phyloP scores from a whole-genome alignment of 495 filamentous ascomycete species.

The Penicillium dipodomyicola region DNA sequence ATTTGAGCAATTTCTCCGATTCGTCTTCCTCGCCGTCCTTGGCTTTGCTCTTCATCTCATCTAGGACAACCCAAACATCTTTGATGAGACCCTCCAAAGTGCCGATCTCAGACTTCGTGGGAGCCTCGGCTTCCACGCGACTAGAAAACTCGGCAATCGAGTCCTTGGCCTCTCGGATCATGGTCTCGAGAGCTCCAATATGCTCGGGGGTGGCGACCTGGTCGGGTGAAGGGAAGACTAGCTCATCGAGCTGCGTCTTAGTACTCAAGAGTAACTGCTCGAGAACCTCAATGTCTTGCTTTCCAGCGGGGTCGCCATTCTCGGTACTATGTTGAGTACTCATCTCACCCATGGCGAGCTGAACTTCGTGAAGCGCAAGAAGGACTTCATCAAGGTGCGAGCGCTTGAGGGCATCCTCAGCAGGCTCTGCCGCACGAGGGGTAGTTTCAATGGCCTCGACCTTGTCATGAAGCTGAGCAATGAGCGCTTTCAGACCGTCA shows the following conservation, averaged over 20 bases:
- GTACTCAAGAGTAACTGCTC: slow-evolving; percentile 83
- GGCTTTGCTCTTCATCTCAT: slow-evolving; percentile 67
- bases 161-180: slow-evolving; percentile 70
- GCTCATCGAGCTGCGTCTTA: slow-evolving; percentile 76
- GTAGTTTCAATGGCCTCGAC: slow-evolving; percentile 74
- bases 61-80: slow-evolving; percentile 68
- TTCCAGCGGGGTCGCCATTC: slow-evolving; percentile 48
- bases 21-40: slow-evolving; percentile 53
- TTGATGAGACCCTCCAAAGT: slow-evolving; percentile 73
- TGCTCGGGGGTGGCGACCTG: slow-evolving; percentile 71
- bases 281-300: slow-evolving; percentile 82
- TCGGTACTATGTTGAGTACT: slow-evolving; percentile 28
- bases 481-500: slow-evolving; percentile 76
- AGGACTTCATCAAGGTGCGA: slow-evolving; percentile 63
- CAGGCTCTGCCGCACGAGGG: slow-evolving; percentile 45
- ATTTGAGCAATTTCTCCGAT: slow-evolving; percentile 67
- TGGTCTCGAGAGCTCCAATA: slow-evolving; percentile 66
- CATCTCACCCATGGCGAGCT: slow-evolving; percentile 52
- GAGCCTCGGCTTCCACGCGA: slow-evolving; percentile 58
- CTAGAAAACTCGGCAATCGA: slow-evolving; percentile 56
- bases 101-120: slow-evolving; percentile 72
- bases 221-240: slow-evolving; percentile 60
- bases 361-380: slow-evolving; percentile 54
- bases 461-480: slow-evolving; percentile 77
- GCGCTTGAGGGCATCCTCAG: slow-evolving; percentile 48